Conservation (phyloP, 768 basidiomycete genomes). For the Collybiopsis confluens region DNA sequence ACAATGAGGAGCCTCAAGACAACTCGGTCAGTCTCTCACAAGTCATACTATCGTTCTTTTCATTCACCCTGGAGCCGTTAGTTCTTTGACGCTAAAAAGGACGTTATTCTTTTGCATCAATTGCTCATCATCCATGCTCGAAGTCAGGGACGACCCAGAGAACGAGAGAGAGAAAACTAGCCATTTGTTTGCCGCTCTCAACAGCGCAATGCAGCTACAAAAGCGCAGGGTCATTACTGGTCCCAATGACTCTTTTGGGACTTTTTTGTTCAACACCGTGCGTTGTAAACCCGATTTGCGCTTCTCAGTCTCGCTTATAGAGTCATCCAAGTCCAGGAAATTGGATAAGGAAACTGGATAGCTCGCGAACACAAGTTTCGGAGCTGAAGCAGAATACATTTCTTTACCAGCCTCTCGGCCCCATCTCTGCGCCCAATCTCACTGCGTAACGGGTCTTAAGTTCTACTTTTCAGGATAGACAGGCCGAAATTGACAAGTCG, state of each 20-base stretch:
- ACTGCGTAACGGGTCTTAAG: neutral
- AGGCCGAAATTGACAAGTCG: conserved; percentile 42
- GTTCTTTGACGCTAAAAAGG: conserved; percentile 71
- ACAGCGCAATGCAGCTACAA: conserved; percentile 81
- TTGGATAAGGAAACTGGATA: no score
- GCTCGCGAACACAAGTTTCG: conserved; percentile 35
- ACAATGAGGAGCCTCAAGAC: conserved; percentile 79
- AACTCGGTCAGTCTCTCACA: conserved; percentile 35
- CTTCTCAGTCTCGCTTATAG: neutral
- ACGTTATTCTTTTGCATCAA: conserved; percentile 94
- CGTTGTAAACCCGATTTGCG: conserved; percentile 21
- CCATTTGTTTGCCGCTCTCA: conserved; percentile 74
- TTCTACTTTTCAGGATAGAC: conserved; percentile 28
- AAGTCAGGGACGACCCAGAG: conserved; percentile 57
- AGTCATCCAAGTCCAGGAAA: conserved; percentile 35
- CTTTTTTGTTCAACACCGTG: conserved; percentile 91
- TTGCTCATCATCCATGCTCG: conserved; percentile 87
- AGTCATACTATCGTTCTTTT: neutral
- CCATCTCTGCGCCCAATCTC: conserved; percentile 64
- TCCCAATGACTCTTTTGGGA: conserved; percentile 86
- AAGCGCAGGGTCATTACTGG: conserved; percentile 87
- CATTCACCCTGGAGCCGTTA: no score
- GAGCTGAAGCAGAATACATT: conserved; percentile 69
- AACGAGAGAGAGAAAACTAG: conserved; percentile 68
- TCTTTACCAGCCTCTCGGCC: conserved; percentile 72